Base-by-base conservation (phyloP, 73 alveolate species). In the Paraurostyla sp. region DNA sequence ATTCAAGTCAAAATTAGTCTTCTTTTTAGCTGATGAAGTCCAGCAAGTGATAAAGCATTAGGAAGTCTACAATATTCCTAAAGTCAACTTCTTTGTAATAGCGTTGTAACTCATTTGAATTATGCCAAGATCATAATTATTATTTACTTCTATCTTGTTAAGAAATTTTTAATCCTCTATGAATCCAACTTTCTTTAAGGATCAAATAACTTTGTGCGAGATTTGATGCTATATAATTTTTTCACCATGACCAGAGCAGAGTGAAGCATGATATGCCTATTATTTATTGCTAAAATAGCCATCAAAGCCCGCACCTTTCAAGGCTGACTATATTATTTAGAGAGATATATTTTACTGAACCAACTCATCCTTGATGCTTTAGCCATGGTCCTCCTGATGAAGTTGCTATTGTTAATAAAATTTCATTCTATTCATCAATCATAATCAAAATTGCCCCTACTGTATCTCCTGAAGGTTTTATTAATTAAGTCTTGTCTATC, bases 351-450 rank as follows among this genome's bases (percentile, higher is more conserved):
- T 13, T 65, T 65, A 65, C 82, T 11, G 82, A 65, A 6, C 82
- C 82, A 13, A 65, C 25, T 65, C 82, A 38, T 9, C 82, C 82
- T 2, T n/a, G 0, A 9, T 65, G 20, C 25, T 65, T 65, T 38
- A 65, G 36, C 82, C 82, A 65, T 38, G 82, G 82, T 15, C 82
- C 82, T 1, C 82, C 82, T 4, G 82, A 65, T 3, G 82, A 65
- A 7, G 82, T 65, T 2, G 43, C 82, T 16, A 65, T 65, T 1
- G 13, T 16, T 3, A 3, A 7, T 3, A 38, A 30, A 15, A 38
- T 38, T 15, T 65, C 56, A 18, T 40, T 38, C 4, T 65, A 38
- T 2, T 35, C 32, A 65, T 33, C 56, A 0, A 18, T 65, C 18
- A 58, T 16, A 11, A 65, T 65, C 18, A 65, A 35, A 13, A 65